These are phyloP conservation scores for Coemansia reversa DNA, from an alignment of 192 early-diverging fungal genomes.

Conservation along the genomic window DNA sequence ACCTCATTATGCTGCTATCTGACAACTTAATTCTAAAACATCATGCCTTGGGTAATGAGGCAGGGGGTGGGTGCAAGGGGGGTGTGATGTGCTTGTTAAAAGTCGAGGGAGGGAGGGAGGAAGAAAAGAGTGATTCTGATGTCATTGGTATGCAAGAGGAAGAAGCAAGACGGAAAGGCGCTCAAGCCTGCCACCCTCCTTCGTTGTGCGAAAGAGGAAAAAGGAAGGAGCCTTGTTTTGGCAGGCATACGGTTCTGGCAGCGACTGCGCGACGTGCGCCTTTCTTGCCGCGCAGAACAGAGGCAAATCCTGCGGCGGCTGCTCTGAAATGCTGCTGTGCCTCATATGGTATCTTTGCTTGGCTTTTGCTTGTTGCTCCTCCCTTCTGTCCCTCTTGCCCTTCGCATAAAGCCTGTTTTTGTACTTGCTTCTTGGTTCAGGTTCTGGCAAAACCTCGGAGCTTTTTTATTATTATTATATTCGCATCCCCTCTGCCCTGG, in stretches of 20 bases:
- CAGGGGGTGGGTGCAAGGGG: neutral
- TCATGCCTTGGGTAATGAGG: neutral
- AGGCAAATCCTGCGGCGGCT: neutral
- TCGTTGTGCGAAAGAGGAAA: constrained; percentile 6
- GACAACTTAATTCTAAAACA: neutral
- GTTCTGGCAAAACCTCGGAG: neutral
- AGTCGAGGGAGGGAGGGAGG: neutral
- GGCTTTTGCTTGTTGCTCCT: neutral
- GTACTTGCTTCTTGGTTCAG: constrained; percentile 9
- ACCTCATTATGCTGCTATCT: neutral
- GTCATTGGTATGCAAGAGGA: neutral
- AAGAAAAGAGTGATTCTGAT: neutral
- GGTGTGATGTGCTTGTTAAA: neutral
- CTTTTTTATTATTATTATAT: neutral
- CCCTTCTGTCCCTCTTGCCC: neutral
- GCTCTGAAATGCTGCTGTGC: neutral
- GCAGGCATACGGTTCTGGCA: neutral
- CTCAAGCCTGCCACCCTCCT: neutral
- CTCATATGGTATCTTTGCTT: constrained; percentile 1
- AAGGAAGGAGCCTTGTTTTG: constrained; percentile 4
- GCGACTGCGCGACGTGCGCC: neutral
- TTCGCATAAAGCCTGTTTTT: constrained; percentile 3
- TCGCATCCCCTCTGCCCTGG: neutral
- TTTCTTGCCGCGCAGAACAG: neutral
- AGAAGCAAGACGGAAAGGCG: constrained; percentile 12